Base-by-base conservation (phyloP, 2,329 filamentous ascomycete species). In the Nothophoma quercina region DNA sequence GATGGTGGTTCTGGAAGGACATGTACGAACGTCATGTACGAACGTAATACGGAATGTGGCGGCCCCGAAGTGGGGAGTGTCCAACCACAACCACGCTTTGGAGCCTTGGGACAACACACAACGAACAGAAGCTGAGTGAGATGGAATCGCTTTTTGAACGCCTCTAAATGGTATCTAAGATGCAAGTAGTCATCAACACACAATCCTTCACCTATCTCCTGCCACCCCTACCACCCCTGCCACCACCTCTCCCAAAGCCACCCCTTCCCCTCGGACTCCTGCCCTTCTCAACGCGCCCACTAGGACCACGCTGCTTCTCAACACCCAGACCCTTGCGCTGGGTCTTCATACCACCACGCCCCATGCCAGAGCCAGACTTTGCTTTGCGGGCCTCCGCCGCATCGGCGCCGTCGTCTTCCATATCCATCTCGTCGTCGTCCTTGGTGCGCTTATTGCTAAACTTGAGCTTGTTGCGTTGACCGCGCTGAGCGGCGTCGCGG, bases 391-490 rank as follows among this genome's bases (percentile, higher is more conserved):
- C 63, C 12, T 67, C 72, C 57, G 62, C 64, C 39, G 46, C 74
- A 56, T 64, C 70, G 4, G 58, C 63, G 29, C 77, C 77, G 15
- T 71, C 72, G 36, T 75, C 74, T 50, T 79, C 78, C 47, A 79
- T 69, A 35, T 81, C 79, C 73, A 78, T 78, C n/a, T 77, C 76
- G 30, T 78, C 72, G 23, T 72, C 74, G 16, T 77, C 74, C 59
- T 74, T 73, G 39, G 67, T 70, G 51, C 67, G 73, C 64, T 74
- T 80, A 73, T 81, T 80, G 46, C 80, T 82, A 67, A 87, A 84
- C 75, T 85, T 86, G 56, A 87, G 72, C 64, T 83, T 83, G 10
- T 85, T 84, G 63, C 81, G 81, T 65, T 85, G 83, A 28, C 84
- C 84, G 25, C 82, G 75, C 52, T 82, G 78, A 26, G 83, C 78